These are phyloP conservation scores for Aspergillus pseudoglaucus DNA, from an alignment of 2,329 filamentous ascomycete species.

Conservation along the genomic window DNA sequence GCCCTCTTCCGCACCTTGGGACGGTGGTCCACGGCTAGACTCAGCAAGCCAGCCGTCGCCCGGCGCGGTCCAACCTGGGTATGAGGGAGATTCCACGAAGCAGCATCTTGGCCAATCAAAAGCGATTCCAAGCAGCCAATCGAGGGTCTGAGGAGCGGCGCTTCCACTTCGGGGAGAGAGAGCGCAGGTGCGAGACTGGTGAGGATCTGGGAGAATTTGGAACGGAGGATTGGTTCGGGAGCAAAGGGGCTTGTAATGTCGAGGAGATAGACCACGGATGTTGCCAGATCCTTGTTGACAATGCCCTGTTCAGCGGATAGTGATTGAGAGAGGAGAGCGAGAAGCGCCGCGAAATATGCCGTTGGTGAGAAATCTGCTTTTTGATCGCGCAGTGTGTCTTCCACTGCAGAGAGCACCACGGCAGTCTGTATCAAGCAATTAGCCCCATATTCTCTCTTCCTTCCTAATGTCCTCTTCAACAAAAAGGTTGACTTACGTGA, in stretches of 20 bases:
- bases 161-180: constrained; percentile 72
- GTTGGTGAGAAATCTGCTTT: constrained; percentile 77
- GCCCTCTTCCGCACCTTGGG: constrained; percentile 93
- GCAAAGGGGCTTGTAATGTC: constrained; percentile 83
- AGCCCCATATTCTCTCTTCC: neutral
- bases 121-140: constrained; percentile 93
- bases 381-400: constrained; percentile 85
- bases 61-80: constrained; percentile 78
- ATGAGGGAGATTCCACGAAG: constrained; percentile 80
- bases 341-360: constrained; percentile 90
- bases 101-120: constrained; percentile 76
- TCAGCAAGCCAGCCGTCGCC: constrained; percentile 78
- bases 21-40: constrained; percentile 74
- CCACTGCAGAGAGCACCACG: constrained; percentile 82
- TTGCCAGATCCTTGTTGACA: constrained; percentile 73
- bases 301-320: constrained; percentile 56
- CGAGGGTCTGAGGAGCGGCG: constrained; percentile 75
- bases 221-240: constrained; percentile 77
- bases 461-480: neutral
- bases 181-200: constrained; percentile 78
- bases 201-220: constrained; percentile 93
- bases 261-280: constrained; percentile 89
- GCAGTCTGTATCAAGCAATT: constrained; percentile 35
- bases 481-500: constrained; percentile 54
- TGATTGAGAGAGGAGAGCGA: constrained; percentile 77